A percentile compares a stretch with the other conserved stretches of the same genome.
phyloP scores from a whole-genome alignment of 1,284 basidiomycete genomes.

The Schizophyllum commune region DNA sequence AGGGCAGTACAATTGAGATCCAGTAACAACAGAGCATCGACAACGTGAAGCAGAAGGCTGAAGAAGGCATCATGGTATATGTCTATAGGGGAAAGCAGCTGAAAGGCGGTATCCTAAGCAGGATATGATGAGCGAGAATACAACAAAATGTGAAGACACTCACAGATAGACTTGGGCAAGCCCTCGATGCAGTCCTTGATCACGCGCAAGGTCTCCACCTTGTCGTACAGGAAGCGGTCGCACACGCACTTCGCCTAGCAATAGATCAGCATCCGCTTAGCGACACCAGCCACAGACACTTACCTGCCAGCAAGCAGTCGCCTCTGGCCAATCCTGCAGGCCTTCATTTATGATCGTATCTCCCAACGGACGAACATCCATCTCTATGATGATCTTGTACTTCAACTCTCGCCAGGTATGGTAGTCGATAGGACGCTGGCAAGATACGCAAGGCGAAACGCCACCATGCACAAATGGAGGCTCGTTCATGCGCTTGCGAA shows the following conservation, averaged over 20 bases:
- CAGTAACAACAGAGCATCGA: neutral
- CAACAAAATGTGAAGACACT: neutral
- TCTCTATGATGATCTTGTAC: conserved; percentile 43
- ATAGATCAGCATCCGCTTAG: conserved; percentile 9
- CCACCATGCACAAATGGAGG: conserved; percentile 50
- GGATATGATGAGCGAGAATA: neutral
- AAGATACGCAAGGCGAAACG: conserved; percentile 35
- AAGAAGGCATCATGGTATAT: no score
- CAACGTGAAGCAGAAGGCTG: neutral
- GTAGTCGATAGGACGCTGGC: conserved; percentile 42
- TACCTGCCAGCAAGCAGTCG: conserved; percentile 45
- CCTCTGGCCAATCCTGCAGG: conserved; percentile 46
- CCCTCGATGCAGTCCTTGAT: conserved; percentile 45
- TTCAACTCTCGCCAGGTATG: conserved; percentile 59
- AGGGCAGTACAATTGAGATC: neutral
- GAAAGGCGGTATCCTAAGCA: neutral
- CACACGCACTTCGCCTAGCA: conserved; percentile 41
- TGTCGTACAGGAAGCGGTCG: conserved; percentile 46
- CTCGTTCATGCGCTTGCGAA: conserved; percentile 41
- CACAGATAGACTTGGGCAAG: conserved; percentile 32
- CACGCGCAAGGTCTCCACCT: conserved; percentile 42
- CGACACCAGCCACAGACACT: no score
- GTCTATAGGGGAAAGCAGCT: no score
- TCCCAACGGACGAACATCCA: conserved; percentile 49
- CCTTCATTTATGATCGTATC: conserved; percentile 45